Base-by-base conservation (phyloP, 1,139 yeast genomes). In the Kodamaea alishanica region DNA sequence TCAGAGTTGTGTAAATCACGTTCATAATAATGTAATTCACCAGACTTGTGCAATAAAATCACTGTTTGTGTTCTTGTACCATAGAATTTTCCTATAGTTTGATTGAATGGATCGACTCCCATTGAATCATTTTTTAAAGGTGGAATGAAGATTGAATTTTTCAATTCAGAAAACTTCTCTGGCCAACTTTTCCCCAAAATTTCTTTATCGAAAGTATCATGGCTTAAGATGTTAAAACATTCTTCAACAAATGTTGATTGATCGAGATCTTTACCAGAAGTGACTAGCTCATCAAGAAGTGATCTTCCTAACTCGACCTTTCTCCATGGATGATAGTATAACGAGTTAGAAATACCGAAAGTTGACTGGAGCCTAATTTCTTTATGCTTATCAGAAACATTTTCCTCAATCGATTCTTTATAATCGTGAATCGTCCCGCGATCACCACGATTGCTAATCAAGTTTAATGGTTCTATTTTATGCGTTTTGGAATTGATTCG, bases 1-100 rank as follows among this genome's bases (percentile, higher is more conserved):
- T 65, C 70, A 2, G 61, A 47, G 27, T 47, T 45, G 44, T 67
- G 67, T 12, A 70, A 43, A 44, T 67, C 65, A 28, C 61, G 50
- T 49, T 72, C 77, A 40, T 60, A 65, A 48, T 71, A 71, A 40
- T 65, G 60, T 33, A 72, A 49, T 11, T 46, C 43, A 2, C 84
- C 83, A 5, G 58, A 41, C 28, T 67, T 70, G 49, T 74, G 76
- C 8, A 87, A 70, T 15, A 88, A 54, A 5, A 90, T 70, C 1
- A 89, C 76, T 0, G 96, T 88, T 54, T 89, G 96, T 0, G 97
- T 87, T 39, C 97, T 65, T 0, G 98, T 92, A 0, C 97, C 97
- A 52, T 90, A 92, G 51, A 70, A 79, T 24, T 64, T 60, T 0
- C 86, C 85, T 23, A 56, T 48, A 2, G 59, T 53, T 2, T 27